Evolutionary conservation across 495 filamentous ascomycete genomes (phyloP).

Genomic region (Lepidopterella palustris): DNA sequence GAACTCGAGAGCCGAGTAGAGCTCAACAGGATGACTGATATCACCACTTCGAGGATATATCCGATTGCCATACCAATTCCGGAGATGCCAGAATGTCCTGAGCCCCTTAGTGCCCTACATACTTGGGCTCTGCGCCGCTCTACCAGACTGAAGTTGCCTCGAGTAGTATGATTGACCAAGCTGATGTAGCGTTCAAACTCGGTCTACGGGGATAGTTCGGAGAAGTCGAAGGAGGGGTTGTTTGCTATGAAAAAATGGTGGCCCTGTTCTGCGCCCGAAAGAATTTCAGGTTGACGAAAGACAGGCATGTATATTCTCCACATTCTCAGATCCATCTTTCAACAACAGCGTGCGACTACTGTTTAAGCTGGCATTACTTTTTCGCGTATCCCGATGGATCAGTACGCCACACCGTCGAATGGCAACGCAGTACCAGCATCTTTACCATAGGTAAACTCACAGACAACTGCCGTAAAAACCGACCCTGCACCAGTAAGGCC

Average conservation of each 20-base stretch:
- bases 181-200: neutral
- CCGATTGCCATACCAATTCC: constrained; percentile 7
- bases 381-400: no score
- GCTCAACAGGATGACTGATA: no score
- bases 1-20: no score
- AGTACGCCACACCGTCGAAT: no score
- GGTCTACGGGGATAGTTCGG: neutral
- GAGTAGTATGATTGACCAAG: neutral
- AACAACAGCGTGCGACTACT: no score
- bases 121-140: constrained; percentile 1
- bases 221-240: neutral
- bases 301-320: no score
- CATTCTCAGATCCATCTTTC: no score
- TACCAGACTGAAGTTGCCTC: constrained; percentile 1
- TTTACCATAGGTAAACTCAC: neutral
- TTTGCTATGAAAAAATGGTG: no score
- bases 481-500: neutral
- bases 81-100: neutral
- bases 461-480: neutral
- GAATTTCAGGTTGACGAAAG: no score
- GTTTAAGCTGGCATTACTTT: no score
- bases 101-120: constrained; percentile 2
- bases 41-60: constrained; percentile 3
- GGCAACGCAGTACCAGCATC: neutral
- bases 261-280: no score